Evolutionary conservation across 768 basidiomycete genomes (phyloP).

Genomic region (Guyanaporus albipodus): DNA sequence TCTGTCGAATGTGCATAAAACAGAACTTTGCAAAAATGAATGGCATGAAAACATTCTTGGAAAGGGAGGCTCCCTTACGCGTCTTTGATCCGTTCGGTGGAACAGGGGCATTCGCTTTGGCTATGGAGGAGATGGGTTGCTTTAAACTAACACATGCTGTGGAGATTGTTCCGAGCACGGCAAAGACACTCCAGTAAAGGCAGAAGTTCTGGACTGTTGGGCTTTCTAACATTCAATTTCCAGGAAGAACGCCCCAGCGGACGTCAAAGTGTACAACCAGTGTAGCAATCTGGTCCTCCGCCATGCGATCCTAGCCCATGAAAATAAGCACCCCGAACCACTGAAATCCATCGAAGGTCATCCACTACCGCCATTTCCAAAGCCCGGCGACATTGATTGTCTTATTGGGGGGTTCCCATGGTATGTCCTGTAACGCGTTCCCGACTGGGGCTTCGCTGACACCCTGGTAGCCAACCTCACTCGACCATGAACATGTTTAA

Average conservation of each 20-base stretch:
- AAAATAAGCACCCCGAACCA: slow-evolving; percentile 37
- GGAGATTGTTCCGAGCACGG: slow-evolving; percentile 76
- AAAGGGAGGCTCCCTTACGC: slow-evolving; percentile 24
- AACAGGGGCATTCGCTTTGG: slow-evolving; percentile 58
- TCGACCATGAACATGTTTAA: slow-evolving; percentile 70
- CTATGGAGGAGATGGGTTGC: slow-evolving; percentile 51
- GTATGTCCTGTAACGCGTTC: slow-evolving; percentile 34
- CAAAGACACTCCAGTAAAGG: slow-evolving; percentile 56
- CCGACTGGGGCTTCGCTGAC: slow-evolving; percentile 1
- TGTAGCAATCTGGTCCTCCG: slow-evolving; percentile 63
- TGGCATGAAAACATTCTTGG: slow-evolving; percentile 32
- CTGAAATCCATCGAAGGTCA: slow-evolving; percentile 39
- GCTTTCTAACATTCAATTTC: slow-evolving; percentile 3
- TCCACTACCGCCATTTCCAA: slow-evolving; percentile 43
- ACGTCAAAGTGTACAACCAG: slow-evolving; percentile 60
- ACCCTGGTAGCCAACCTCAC: slow-evolving; percentile 61
- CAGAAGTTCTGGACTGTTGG: background rate
- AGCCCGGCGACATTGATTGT: slow-evolving; percentile 53
- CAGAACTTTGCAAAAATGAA: slow-evolving; percentile 31
- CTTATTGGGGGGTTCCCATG: slow-evolving; percentile 76
- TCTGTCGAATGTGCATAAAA: slow-evolving; percentile 45
- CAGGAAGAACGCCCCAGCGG: slow-evolving; percentile 49
- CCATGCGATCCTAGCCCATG: slow-evolving; percentile 51
- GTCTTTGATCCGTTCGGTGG: slow-evolving; percentile 44
- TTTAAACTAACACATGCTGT: slow-evolving; percentile 60